Evolutionary conservation across 345 rosid species (phyloP).

Genomic region (Cardamine chenopodiifolia): DNA sequence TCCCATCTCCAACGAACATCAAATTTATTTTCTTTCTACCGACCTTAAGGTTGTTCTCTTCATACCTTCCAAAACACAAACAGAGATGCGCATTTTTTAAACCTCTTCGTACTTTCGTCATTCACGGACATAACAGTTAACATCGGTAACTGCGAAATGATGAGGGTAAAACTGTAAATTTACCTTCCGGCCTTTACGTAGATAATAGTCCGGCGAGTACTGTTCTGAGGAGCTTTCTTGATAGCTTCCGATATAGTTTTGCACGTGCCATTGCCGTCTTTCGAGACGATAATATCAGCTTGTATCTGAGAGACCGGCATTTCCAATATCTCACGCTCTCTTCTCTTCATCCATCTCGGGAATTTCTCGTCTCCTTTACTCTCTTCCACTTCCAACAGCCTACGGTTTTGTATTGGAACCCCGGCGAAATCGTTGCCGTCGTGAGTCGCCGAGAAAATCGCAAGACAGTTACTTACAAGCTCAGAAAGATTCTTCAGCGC

Average conservation of each 20-base stretch:
- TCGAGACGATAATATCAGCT: slow-evolving; percentile 83
- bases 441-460: slow-evolving; percentile 61
- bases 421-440: slow-evolving; percentile 63
- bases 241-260: slow-evolving; percentile 88
- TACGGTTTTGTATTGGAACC: slow-evolving; percentile 81
- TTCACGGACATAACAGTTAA: slow-evolving; percentile 21
- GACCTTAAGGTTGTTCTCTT: slow-evolving; percentile 74
- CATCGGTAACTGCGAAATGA: background rate
- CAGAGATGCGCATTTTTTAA: slow-evolving; percentile 28
- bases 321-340: slow-evolving; percentile 60
- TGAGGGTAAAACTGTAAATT: slow-evolving; percentile 3
- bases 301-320: slow-evolving; percentile 62
- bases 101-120: background rate
- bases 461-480: slow-evolving; percentile 84
- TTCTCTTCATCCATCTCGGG: slow-evolving; percentile 71
- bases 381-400: slow-evolving; percentile 34
- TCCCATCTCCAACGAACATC: slow-evolving; percentile 96
- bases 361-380: slow-evolving; percentile 37
- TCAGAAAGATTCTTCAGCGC: slow-evolving; percentile 77
- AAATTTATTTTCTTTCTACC: slow-evolving; percentile 87
- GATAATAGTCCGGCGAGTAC: slow-evolving; percentile 70
- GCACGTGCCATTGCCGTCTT: slow-evolving; percentile 81
- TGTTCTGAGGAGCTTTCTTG: slow-evolving; percentile 79
- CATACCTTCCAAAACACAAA: slow-evolving; percentile 57
- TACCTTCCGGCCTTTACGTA: slow-evolving; percentile 97